These are phyloP conservation scores for Plasmodium coatneyi DNA, from an alignment of 169 alveolate genomes.

Conservation along the genomic window DNA sequence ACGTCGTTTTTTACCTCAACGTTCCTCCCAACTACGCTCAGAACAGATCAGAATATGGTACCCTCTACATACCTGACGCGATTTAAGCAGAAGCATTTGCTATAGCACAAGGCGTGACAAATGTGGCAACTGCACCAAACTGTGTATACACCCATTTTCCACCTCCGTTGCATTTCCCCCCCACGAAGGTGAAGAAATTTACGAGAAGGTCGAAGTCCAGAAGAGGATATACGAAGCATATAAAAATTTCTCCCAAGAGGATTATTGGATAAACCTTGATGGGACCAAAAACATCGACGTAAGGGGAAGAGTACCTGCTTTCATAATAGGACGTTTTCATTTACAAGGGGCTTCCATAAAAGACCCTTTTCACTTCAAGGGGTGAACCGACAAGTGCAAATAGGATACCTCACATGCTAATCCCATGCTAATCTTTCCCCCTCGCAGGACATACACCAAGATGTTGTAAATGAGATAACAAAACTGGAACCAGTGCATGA, in stretches of 20 bases:
- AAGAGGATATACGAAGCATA: conserved; percentile 51
- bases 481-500: not conserved
- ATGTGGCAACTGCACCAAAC: not conserved
- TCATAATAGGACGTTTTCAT: not conserved
- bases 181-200: conserved; percentile 59
- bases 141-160: not conserved
- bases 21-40: conserved; percentile 66
- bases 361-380: not conserved
- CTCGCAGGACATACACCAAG: conserved; percentile 59
- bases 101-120: not conserved
- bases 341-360: not conserved
- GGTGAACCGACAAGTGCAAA: not conserved
- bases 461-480: conserved; percentile 5
- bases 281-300: conserved; percentile 74
- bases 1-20: conserved; percentile 53
- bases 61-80: not conserved
- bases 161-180: not conserved
- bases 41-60: conserved; percentile 71
- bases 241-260: conserved; percentile 28
- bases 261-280: conserved; percentile 69
- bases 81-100: not conserved
- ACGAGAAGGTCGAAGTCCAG: conserved; percentile 70
- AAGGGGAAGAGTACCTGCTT: not conserved
- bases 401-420: not conserved
- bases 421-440: not conserved